Conservation (phyloP, 129 eudicot species). For the Daucus carota region DNA sequence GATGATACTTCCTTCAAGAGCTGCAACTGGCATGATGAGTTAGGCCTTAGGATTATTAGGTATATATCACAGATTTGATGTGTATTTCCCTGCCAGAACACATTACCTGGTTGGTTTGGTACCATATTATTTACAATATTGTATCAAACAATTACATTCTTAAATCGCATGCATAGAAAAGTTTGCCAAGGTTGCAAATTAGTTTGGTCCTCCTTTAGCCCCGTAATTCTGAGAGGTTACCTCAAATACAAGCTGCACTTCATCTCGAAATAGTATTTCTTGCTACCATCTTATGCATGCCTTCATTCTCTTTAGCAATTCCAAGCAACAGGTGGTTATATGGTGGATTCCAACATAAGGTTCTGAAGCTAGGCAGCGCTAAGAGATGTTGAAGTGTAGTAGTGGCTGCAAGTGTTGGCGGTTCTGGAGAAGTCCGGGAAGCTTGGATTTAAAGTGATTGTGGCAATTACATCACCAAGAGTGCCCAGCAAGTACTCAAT, state of each 20-base stretch:
- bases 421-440: conserved; percentile 41
- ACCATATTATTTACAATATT: background rate
- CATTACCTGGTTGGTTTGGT: background rate
- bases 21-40: background rate
- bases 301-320: background rate
- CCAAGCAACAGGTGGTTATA: background rate
- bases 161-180: background rate
- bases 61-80: background rate
- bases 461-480: conserved; percentile 45
- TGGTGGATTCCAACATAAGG: background rate
- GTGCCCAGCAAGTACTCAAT: conserved; percentile 40
- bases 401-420: conserved; percentile 36
- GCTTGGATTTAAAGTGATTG: conserved; percentile 26
- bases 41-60: background rate
- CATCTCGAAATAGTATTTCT: background rate
- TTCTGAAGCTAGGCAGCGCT: conserved; percentile 35
- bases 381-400: conserved; percentile 37
- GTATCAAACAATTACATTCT: background rate
- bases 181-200: background rate
- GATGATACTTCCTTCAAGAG: background rate
- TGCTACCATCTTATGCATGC: background rate
- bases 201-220: background rate
- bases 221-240: background rate
- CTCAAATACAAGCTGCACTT: background rate
- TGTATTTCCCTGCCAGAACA: background rate